phyloP scores from a whole-genome alignment of 192 early-diverging fungal genomes.

The Hyaloraphidium curvatum region DNA sequence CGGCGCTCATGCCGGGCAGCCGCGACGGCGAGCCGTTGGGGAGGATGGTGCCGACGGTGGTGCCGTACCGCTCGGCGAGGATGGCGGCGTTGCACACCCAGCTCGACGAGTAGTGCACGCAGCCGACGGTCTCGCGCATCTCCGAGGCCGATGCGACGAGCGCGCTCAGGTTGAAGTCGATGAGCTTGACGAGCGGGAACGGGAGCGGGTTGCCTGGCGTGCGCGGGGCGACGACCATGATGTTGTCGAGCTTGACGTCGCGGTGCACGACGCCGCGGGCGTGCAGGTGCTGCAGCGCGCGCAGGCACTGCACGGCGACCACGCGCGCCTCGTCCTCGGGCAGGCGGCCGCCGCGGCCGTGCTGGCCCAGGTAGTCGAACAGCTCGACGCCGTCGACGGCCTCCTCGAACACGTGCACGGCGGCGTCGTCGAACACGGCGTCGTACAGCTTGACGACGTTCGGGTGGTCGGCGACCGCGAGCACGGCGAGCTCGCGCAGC shows the following conservation, averaged over 20 bases:
- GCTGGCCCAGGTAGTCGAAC: background rate
- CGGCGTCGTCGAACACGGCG: background rate
- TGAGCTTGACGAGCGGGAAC: background rate
- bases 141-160: background rate
- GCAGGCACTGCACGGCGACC: background rate
- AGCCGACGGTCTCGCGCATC: background rate
- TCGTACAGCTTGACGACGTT: background rate
- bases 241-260: constrained; percentile 3
- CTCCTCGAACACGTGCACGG: background rate
- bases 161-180: background rate
- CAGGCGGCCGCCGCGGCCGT: background rate
- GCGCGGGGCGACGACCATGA: too few species aligned
- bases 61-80: too few species aligned
- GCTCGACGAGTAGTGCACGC: background rate
- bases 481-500: background rate
- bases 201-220: too few species aligned
- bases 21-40: background rate
- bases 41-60: too few species aligned
- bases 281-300: background rate
- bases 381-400: background rate
- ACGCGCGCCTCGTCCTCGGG: constrained; percentile 1
- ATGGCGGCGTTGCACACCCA: too few species aligned
- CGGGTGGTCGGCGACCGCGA: too few species aligned
- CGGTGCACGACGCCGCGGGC: background rate
- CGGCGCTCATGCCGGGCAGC: too few species aligned